Conservation (phyloP, 495 filamentous ascomycete species). For the Achaetomiella virescens region DNA sequence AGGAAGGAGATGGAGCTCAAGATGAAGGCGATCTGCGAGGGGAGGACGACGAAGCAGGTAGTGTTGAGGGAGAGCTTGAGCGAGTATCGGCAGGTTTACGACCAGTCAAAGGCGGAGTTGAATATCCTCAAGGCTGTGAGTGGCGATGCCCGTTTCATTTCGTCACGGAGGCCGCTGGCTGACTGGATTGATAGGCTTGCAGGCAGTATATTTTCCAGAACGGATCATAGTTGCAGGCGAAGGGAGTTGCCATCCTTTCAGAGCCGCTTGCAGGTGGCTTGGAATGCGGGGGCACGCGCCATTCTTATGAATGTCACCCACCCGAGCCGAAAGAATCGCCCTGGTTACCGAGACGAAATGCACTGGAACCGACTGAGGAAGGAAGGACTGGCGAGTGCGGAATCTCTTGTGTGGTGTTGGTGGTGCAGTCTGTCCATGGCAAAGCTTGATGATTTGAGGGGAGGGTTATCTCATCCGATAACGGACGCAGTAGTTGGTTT, state of each 20-base stretch:
- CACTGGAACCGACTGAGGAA: neutral
- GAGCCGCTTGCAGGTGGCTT: neutral
- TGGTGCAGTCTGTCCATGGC: neutral
- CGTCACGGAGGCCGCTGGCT: slow-evolving; percentile 10
- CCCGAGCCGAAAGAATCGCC: neutral
- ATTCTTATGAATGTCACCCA: neutral
- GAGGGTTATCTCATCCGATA: slow-evolving; percentile 2
- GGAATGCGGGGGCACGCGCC: slow-evolving; percentile 8
- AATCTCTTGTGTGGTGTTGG: neutral
- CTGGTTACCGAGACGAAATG: neutral
- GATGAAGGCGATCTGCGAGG: slow-evolving; percentile 93
- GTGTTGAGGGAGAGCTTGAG: slow-evolving; percentile 75
- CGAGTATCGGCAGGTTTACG: slow-evolving; percentile 79
- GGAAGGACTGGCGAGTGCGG: neutral
- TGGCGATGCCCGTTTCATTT: slow-evolving; percentile 7
- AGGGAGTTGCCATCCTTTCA: neutral
- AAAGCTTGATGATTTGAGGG: neutral
- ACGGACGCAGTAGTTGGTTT: slow-evolving; percentile 3
- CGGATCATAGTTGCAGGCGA: slow-evolving; percentile 8
- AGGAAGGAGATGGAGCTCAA: slow-evolving; percentile 94
- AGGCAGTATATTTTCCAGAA: slow-evolving; percentile 41
- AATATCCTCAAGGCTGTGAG: slow-evolving; percentile 67
- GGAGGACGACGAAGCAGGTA: slow-evolving; percentile 61
- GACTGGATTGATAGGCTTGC: slow-evolving; percentile 37
- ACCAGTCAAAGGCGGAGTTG: slow-evolving; percentile 66